Evolutionary conservation across 192 early-diverging fungal species (phyloP), one percentile per base, ranked within the genome.

Genomic region (Coemansia sp.): DNA sequence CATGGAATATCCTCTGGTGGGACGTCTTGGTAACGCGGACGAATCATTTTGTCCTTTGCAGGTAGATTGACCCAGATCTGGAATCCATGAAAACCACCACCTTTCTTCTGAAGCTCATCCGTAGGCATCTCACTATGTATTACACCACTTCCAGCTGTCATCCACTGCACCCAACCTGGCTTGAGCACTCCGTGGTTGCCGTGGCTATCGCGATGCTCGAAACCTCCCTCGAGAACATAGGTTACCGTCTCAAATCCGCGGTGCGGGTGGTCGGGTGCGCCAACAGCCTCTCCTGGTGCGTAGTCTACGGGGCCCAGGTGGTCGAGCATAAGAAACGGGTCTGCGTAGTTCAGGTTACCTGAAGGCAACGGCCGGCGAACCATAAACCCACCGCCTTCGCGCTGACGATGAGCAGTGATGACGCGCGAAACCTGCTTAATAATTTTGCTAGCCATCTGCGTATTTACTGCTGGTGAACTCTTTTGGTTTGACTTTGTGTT

Each of bases 301-400:
- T 87, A 87, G 61, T 69, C n/a, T 29, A 66, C 72, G 1, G 83
- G 83, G n/a, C 83, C 83, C 61, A 82, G 64, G 54, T 84, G 80
- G 72, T 97, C 95, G 31, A 95, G 85, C 88, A 95, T 89, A 32
- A 95, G 80, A 82, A 97, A 95, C 5, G 95, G 95, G 67, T 97
- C 95, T 42, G 93, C 84, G 57, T 91, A 87, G 50, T 88, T 81
- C 25, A 92, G 83, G 8, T 78, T 61, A 51, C 67, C 78, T 0
- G 84, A 87, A 19, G 90, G 91, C 29, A 97, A 88, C 6, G 85
- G 83, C 6, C 95, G 86, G 33, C 90, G 89, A 19, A 97, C 93
- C 30, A 80, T 83, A 25, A 92, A 92, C 21, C 94, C 95, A 30
- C 83, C 89, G 22, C 94, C 94, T 70, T 95, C 95, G 55, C 84